Conservation (phyloP, 208 protist genomes). For the Naegleria gruberi region DNA sequence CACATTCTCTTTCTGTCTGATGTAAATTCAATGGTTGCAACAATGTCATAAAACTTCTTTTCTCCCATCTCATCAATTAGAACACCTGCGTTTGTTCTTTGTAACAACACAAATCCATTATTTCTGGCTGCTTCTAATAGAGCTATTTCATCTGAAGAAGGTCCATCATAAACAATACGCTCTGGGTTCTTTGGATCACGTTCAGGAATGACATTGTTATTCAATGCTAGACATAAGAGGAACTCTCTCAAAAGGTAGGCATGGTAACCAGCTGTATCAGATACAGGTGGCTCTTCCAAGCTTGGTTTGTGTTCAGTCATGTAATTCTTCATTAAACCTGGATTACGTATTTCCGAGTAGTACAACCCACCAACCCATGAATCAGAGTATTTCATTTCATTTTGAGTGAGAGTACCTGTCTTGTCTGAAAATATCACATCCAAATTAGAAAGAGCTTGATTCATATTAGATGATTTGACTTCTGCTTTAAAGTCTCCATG, state of each 20-base stretch:
- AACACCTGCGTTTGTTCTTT: slow-evolving; percentile 39
- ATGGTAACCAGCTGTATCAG: slow-evolving; percentile 35
- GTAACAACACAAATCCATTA: slow-evolving; percentile 62
- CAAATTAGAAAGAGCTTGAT: slow-evolving; percentile 47
- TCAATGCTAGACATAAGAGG: slow-evolving; percentile 55
- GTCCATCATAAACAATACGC: not conserved
- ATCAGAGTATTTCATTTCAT: slow-evolving; percentile 70
- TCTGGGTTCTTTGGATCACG: not conserved
- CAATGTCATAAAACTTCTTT: slow-evolving; percentile 66
- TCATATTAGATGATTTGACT: slow-evolving; percentile 24
- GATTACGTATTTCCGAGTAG: not conserved
- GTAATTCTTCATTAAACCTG: not conserved
- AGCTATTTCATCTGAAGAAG: slow-evolving; percentile 21
- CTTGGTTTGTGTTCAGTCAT: not conserved
- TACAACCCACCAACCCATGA: slow-evolving; percentile 47
- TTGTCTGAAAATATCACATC: slow-evolving; percentile 80
- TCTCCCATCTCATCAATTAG: slow-evolving; percentile 1
- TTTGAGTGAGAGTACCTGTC: slow-evolving; percentile 81
- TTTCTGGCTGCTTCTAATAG: slow-evolving; percentile 57
- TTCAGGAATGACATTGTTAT: slow-evolving; percentile 61
- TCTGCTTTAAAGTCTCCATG: not conserved
- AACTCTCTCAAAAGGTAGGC: slow-evolving; percentile 51
- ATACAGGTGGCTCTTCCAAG: not conserved
- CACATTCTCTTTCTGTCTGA: slow-evolving; percentile 71
- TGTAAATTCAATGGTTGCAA: slow-evolving; percentile 66